phyloP scores from a whole-genome alignment of 768 basidiomycete species.

The Lentinus brumalis region DNA sequence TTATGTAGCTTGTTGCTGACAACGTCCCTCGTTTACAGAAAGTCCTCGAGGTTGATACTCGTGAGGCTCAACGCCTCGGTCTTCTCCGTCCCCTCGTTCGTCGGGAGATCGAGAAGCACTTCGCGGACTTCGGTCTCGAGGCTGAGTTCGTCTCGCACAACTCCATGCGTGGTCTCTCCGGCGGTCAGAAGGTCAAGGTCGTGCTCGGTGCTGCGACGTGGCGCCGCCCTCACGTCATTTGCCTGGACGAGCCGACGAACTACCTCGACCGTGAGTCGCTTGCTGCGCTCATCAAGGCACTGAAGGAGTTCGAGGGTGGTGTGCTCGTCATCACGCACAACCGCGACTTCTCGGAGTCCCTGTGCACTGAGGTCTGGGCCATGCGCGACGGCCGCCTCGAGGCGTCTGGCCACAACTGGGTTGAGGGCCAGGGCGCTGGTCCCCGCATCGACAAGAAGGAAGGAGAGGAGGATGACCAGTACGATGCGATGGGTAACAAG shows the following conservation, averaged over 20 bases:
- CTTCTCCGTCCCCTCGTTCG: slow-evolving; percentile 95
- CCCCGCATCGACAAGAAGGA: slow-evolving; percentile 93
- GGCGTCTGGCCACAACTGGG: slow-evolving; percentile 99
- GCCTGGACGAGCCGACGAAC: slow-evolving; percentile 97
- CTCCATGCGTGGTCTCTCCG: slow-evolving; percentile 97
- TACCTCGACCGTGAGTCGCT: slow-evolving; percentile 99
- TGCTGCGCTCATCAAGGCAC: slow-evolving; percentile 96
- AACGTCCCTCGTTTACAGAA: slow-evolving; percentile 47
- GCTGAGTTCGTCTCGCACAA: slow-evolving; percentile 99
- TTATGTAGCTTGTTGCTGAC: slow-evolving; percentile 27
- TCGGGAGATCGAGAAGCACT: slow-evolving; percentile 99
- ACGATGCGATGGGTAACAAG: slow-evolving; percentile 99
- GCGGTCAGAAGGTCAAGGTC: slow-evolving; percentile 99
- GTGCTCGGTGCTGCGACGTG: slow-evolving; percentile 98
- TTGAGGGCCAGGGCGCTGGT: slow-evolving; percentile 96
- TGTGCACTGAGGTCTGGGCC: slow-evolving; percentile 99
- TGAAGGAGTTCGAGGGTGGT: slow-evolving; percentile 98
- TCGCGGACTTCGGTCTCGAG: slow-evolving; percentile 98
- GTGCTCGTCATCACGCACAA: slow-evolving; percentile 98
- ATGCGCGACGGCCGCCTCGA: slow-evolving; percentile 97
- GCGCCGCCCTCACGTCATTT: slow-evolving; percentile 98
- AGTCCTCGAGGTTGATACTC: slow-evolving; percentile 95
- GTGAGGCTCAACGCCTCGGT: slow-evolving; percentile 96
- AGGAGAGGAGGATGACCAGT: slow-evolving; percentile 87
- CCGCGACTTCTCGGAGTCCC: slow-evolving; percentile 97